Evolutionary conservation across 371 early-diverging fungal genomes (phyloP).

Genomic region (Mucor circinelloides): DNA sequence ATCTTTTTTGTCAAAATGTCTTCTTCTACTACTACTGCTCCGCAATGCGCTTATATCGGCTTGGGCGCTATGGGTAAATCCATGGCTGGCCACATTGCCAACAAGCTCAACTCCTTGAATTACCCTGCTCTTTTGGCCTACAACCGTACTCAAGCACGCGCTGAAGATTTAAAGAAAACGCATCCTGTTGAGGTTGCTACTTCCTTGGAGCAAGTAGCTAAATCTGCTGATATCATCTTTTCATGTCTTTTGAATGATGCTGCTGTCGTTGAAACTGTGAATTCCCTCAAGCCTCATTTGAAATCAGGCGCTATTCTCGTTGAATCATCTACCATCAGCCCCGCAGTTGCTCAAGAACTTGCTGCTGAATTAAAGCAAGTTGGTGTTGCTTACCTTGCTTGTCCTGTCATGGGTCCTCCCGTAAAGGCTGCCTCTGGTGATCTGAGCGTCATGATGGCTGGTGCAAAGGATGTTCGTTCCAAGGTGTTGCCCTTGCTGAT

Average conservation of each 20-base stretch:
- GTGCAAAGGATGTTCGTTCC: constrained; percentile 7
- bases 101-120: constrained; percentile 15
- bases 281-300: constrained; percentile 25
- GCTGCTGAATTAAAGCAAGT: constrained; percentile 6
- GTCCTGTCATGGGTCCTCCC: constrained; percentile 52
- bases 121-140: constrained; percentile 43
- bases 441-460: constrained; percentile 33
- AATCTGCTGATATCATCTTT: constrained; percentile 48
- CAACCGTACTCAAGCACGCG: constrained; percentile 55
- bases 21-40: background rate
- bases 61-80: constrained; percentile 58
- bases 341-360: constrained; percentile 19
- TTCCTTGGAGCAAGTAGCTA: constrained; percentile 34
- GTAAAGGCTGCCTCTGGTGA: constrained; percentile 32
- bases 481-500: constrained; percentile 29
- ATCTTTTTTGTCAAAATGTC: constrained; percentile 10
- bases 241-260: constrained; percentile 53
- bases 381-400: constrained; percentile 31
- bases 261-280: constrained; percentile 37
- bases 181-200: constrained; percentile 30
- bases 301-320: constrained; percentile 37
- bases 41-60: constrained; percentile 55
- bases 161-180: constrained; percentile 25
- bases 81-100: constrained; percentile 48
- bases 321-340: constrained; percentile 48